A percentile compares a stretch with the other conserved stretches of the same genome.
Evolutionary conservation across 495 filamentous ascomycete species (phyloP).

Genomic region (Aspergillus heteromorphus): DNA sequence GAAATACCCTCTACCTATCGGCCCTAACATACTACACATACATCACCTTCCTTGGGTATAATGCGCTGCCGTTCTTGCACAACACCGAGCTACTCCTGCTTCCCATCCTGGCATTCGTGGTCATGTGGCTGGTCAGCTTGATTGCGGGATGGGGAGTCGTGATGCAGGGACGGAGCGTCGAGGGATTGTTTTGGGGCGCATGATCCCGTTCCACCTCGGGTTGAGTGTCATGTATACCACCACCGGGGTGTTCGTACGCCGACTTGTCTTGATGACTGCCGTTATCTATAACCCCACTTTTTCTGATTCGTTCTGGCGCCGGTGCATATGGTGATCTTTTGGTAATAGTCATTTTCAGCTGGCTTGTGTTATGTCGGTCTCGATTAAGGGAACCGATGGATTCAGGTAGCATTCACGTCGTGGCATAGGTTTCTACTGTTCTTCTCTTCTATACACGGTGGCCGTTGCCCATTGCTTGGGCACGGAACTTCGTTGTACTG

Average conservation of each 20-base stretch:
- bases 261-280: background rate
- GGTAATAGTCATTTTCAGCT: background rate
- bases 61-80: slow-evolving; percentile 67
- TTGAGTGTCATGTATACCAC: background rate
- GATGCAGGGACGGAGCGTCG: slow-evolving; percentile 38
- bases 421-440: slow-evolving; percentile 11
- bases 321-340: slow-evolving; percentile 5
- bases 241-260: background rate
- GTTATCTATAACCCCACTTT: background rate
- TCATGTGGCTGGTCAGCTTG: slow-evolving; percentile 60
- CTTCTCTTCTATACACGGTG: slow-evolving; percentile 9
- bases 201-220: slow-evolving; percentile 3
- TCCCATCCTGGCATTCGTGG: slow-evolving; percentile 54
- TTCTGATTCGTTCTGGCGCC: background rate
- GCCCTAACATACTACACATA: slow-evolving; percentile 67
- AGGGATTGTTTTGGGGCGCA: slow-evolving; percentile 44
- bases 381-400: background rate
- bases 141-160: slow-evolving; percentile 44
- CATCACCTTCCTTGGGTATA: slow-evolving; percentile 72
- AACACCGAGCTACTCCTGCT: slow-evolving; percentile 66
- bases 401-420: slow-evolving; percentile 11
- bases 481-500: background rate
- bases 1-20: slow-evolving; percentile 65
- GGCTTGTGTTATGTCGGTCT: background rate
- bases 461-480: slow-evolving; percentile 11